phyloP scores from a whole-genome alignment of 2,329 filamentous ascomycete species.

The Fusarium tjaetaba region DNA sequence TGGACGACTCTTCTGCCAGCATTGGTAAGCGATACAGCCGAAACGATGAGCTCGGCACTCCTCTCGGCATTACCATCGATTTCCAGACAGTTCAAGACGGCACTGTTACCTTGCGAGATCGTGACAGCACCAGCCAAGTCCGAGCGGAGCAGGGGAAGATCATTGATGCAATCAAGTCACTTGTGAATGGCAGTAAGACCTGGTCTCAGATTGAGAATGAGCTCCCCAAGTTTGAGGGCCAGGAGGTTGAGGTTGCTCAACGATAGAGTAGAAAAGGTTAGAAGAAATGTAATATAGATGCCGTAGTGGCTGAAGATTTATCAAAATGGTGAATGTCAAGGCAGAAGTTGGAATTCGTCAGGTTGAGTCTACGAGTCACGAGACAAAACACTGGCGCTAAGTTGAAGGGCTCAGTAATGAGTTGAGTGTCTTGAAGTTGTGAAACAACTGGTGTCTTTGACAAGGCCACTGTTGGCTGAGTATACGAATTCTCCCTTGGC shows the following conservation, averaged over 20 bases:
- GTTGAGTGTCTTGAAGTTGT: slow-evolving; percentile 15
- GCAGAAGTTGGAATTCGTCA: slow-evolving; percentile 22
- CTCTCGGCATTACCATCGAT: slow-evolving; percentile 92
- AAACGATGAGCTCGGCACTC: slow-evolving; percentile 95
- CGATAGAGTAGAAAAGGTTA: slow-evolving; percentile 43
- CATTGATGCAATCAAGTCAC: slow-evolving; percentile 74
- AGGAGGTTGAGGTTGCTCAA: slow-evolving; percentile 65
- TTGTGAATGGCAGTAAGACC: slow-evolving; percentile 59
- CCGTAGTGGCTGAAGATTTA: slow-evolving; percentile 5
- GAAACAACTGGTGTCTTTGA: not conserved
- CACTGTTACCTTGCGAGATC: slow-evolving; percentile 87
- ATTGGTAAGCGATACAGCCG: slow-evolving; percentile 96
- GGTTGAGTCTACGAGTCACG: slow-evolving; percentile 10
- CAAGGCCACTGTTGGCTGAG: not conserved
- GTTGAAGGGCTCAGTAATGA: not conserved
- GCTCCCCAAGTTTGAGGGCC: slow-evolving; percentile 85
- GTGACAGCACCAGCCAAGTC: slow-evolving; percentile 91
- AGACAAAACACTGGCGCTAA: slow-evolving; percentile 12
- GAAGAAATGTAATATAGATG: slow-evolving; percentile 38
- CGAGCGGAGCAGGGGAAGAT: slow-evolving; percentile 85
- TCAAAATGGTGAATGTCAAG: slow-evolving; percentile 1
- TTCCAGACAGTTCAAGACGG: slow-evolving; percentile 93
- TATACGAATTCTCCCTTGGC: not conserved
- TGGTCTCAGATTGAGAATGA: slow-evolving; percentile 78
- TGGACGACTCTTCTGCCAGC: slow-evolving; percentile 89